These are phyloP conservation scores for Odontarrhena argentea DNA, from an alignment of 345 rosid genomes.

Conservation along the genomic window DNA sequence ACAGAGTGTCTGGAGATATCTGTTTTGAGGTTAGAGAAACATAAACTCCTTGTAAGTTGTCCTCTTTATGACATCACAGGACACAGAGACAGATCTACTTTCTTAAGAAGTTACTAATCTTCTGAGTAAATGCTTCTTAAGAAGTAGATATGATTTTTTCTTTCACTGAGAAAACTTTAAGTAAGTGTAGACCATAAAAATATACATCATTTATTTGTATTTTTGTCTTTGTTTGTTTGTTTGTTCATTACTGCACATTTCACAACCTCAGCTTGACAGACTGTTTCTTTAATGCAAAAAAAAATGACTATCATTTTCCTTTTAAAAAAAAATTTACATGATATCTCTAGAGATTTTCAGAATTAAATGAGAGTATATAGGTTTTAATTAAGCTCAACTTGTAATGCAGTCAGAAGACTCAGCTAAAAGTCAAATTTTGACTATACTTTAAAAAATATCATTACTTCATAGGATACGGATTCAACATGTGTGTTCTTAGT, in stretches of 20 bases:
- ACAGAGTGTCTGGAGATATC: slow-evolving; percentile 5
- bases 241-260: slow-evolving; percentile 40
- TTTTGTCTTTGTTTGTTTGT: slow-evolving; percentile 28
- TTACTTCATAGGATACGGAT: not conserved
- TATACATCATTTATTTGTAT: not conserved
- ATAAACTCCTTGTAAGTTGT: slow-evolving; percentile 13
- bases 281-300: slow-evolving; percentile 25
- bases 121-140: slow-evolving; percentile 4
- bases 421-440: slow-evolving; percentile 9
- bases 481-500: not conserved
- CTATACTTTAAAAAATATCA: not conserved
- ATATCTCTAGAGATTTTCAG: not conserved
- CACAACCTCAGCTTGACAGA: slow-evolving; percentile 40
- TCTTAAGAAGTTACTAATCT: not conserved
- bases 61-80: not conserved
- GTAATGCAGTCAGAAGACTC: slow-evolving; percentile 15
- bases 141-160: not conserved
- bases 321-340: not conserved
- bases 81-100: too few species aligned
- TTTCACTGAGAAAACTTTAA: not conserved
- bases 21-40: slow-evolving; percentile 29
- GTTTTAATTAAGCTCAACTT: slow-evolving; percentile 25
- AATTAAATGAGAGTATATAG: not conserved
- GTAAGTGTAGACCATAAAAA: slow-evolving; percentile 35
- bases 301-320: not conserved